Percentiles rank a stretch among this genome's conserved stretches.
Conservation (phyloP, 352 stramenopile genomes). For the Thraustochytrium sp. region DNA sequence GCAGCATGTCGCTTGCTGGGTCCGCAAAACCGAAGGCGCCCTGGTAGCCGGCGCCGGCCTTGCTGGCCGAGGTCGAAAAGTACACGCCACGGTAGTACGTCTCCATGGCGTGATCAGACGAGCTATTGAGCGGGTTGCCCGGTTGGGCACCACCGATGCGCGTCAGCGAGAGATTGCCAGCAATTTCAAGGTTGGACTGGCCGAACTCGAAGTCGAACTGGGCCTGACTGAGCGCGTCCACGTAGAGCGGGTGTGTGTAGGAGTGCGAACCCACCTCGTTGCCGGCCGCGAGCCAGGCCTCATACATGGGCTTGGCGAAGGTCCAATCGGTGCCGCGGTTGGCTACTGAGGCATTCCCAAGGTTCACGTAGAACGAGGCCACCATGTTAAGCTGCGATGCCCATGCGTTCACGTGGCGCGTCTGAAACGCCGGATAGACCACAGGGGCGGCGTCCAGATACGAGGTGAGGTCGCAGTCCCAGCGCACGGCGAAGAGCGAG, state of each 20-base stretch:
- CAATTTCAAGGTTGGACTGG: neutral
- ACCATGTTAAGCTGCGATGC: neutral
- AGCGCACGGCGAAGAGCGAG: neutral
- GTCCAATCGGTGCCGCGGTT: neutral
- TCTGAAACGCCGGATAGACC: neutral
- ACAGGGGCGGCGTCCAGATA: neutral
- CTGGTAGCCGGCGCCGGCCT: neutral
- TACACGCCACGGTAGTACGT: constrained; percentile 5
- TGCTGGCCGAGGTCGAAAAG: neutral
- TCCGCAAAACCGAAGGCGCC: constrained; percentile 9
- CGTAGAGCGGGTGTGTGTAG: constrained; percentile 19
- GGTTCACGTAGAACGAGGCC: constrained; percentile 29
- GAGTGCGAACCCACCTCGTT: constrained; percentile 28
- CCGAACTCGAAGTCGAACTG: constrained; percentile 32
- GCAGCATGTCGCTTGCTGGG: neutral
- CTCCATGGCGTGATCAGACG: neutral
- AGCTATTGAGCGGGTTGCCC: neutral
- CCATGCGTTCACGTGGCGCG: neutral
- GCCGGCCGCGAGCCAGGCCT: neutral
- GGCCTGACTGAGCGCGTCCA: neutral
- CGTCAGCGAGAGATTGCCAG: neutral
- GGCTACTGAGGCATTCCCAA: neutral
- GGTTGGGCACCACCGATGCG: constrained; percentile 35
- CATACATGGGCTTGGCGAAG: neutral
- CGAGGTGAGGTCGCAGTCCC: constrained; percentile 21